Conservation (phyloP, 2,329 filamentous ascomycete species). For the Cordyceps militaris region DNA sequence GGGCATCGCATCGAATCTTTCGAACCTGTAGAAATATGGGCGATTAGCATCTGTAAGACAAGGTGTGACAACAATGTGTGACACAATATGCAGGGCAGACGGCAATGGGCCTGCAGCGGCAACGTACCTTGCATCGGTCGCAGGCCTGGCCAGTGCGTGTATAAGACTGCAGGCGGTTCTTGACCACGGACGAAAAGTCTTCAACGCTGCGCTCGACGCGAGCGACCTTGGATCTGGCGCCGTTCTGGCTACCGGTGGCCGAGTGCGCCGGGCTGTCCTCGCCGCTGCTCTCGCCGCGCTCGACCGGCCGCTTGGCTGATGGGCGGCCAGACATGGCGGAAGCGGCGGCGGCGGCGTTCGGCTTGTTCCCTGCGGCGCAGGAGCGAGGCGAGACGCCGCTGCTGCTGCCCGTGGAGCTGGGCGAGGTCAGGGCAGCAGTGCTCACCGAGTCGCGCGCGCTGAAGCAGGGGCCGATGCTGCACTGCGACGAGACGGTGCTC, state of each 20-base stretch:
- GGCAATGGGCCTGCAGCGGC: not conserved
- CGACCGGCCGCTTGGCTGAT: constrained; percentile 34
- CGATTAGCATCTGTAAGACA: constrained; percentile 8
- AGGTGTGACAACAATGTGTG: not conserved
- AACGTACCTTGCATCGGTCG: constrained; percentile 15
- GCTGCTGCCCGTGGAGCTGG: constrained; percentile 1
- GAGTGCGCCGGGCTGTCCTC: constrained; percentile 25
- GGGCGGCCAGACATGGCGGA: constrained; percentile 7
- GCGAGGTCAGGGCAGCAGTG: constrained; percentile 7
- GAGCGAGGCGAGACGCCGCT: constrained; percentile 10
- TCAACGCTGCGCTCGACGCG: constrained; percentile 41
- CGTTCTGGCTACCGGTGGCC: constrained; percentile 10
- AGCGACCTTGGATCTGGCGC: constrained; percentile 40
- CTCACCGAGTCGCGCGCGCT: constrained; percentile 4
- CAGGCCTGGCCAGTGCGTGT: constrained; percentile 43
- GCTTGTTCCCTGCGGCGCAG: not conserved
- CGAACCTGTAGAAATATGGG: constrained; percentile 48
- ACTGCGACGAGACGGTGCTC: not conserved
- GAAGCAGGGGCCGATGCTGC: constrained; percentile 9
- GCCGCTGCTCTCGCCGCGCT: constrained; percentile 28
- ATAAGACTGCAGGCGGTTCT: constrained; percentile 48
- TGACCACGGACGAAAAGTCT: constrained; percentile 50
- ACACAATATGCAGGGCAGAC: not conserved
- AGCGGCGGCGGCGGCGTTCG: not conserved
- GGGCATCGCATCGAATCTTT: constrained; percentile 81